Base-by-base conservation (phyloP, 2,329 filamentous ascomycete genomes). In the Blastomyces silverae region DNA sequence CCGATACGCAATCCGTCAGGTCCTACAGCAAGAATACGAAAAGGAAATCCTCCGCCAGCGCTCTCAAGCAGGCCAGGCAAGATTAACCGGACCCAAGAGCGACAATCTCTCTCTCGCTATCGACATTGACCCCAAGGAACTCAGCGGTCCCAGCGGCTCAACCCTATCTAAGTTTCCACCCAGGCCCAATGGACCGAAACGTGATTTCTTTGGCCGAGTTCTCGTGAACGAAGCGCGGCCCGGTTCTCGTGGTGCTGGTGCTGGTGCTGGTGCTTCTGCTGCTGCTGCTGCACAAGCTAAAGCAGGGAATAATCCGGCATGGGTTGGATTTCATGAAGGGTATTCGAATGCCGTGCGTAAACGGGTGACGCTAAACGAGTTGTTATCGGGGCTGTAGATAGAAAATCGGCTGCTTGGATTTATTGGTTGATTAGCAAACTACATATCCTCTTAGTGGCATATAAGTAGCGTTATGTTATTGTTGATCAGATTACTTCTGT, bases 311-410 rank as follows among this genome's bases (percentile, higher is more conserved):
- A 70, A 69, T 66, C 77, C 74, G 69, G 89, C 92, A 3, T 96
- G 92, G 92, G 87, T 96, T 53, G 93, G 86, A 68, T 97, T 87
- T 75, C 87, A 96, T 72, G 92, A 97, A 78, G 92, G 92, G 0
- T 87, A 91, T 74, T 94, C 91, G 64, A 96, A 97, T 81, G 92
- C 92, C 13, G 92, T 97, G 66, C 84, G 89, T 75, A 96, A 96
- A 75, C 90, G 91, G 2, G 87, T 97, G 67, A 89, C 89, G 10
- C 75, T 96, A 74, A 83, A 85, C 67, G 92, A 96, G 75, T 84
- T 97, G 71, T 78, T 96, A 81, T 75, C 74, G 22, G 78, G 78
- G 15, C 68, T 80, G 66, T 74, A 64, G 59, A 57, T 8, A 13
- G 6, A 39, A 7, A 39, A 6, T 57, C 2, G 17, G 31, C 31